Evolutionary conservation across 2,329 filamentous ascomycete genomes (phyloP).

Genomic region (Cordyceps javanica): DNA sequence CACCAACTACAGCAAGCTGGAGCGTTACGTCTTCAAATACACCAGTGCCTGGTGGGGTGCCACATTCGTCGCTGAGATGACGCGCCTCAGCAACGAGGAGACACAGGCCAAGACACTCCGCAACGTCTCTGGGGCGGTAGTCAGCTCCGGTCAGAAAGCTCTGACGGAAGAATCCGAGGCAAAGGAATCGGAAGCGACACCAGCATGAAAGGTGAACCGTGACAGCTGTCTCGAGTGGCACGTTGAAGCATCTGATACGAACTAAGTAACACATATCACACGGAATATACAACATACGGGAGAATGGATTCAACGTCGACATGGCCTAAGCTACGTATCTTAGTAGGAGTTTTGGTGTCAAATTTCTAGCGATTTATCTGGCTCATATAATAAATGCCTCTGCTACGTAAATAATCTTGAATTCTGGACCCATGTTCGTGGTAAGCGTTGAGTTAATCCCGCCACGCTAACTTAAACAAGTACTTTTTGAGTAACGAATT

Average conservation of each 20-base stretch:
- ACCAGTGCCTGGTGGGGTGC: slow-evolving; percentile 96
- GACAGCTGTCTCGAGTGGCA: background rate
- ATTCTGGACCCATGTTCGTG: no score
- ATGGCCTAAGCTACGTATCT: background rate
- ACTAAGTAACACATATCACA: background rate
- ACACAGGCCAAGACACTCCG: slow-evolving; percentile 34
- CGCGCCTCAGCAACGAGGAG: slow-evolving; percentile 39
- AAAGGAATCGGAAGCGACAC: background rate
- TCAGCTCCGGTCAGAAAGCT: slow-evolving; percentile 16
- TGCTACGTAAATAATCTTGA: no score
- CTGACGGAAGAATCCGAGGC: slow-evolving; percentile 1
- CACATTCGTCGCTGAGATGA: slow-evolving; percentile 82
- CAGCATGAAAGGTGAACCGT: background rate
- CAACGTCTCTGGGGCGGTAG: slow-evolving; percentile 35
- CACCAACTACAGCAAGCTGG: slow-evolving; percentile 83
- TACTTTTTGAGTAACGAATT: background rate
- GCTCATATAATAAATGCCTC: no score
- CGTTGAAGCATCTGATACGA: background rate
- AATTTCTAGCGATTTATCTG: slow-evolving; percentile 8
- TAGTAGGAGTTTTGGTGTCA: slow-evolving; percentile 8
- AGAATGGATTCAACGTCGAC: background rate
- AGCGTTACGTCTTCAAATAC: slow-evolving; percentile 95
- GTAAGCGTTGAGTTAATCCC: no score
- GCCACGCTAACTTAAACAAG: background rate
- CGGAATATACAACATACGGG: background rate